Base-by-base conservation (phyloP, 176 grass and related monocot species). In the Raddia distichophylla region DNA sequence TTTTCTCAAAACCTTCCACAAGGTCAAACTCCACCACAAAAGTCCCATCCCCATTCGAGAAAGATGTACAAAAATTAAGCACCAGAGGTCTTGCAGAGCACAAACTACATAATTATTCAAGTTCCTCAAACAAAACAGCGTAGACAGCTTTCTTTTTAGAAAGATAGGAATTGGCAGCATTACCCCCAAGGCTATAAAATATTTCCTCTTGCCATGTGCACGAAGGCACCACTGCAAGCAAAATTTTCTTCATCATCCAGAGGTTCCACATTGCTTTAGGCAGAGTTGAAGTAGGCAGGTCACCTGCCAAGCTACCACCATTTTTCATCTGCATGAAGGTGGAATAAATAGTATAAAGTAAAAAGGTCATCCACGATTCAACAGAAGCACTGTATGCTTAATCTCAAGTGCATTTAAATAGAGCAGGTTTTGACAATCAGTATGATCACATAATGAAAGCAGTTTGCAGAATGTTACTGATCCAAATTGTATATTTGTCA, bases 301-400 rank as follows among this genome's bases (percentile, higher is more conserved):
- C 50, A 80, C 40, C 59, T 40, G 69, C 16, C 53, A 57, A 82
- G 50, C 58, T 40, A 63, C 37, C 49, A 55, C 27, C 27, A 27
- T 27, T 27, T 20, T 82, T 82, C 42, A 62, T 53, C 85, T 87
- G 79, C 79, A 87, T 55, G 40, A 0, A 71, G 82, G 68, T 67
- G 60, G 3, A 64, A 71, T 16, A 43, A 61, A 61, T 45, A 52
- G 48, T 71, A n/a, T 58, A 1, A 16, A 1, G 48, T 69, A 42
- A 19, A 68, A 37, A 51, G 8, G 35, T 12, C 2, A 32, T 13
- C 18, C 18, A 40, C 14, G 43, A 86, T 20, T 47, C 32, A 57
- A 67, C 3, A 45, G 3, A 60, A 52, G 63, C 7, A 13, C 64
- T 18, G 40, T 45, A 52, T 22, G n/a, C 33, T 19, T 18, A 64